Base-by-base conservation (phyloP, 805 yeast species). In the Ogataea trehaloabstinens region DNA sequence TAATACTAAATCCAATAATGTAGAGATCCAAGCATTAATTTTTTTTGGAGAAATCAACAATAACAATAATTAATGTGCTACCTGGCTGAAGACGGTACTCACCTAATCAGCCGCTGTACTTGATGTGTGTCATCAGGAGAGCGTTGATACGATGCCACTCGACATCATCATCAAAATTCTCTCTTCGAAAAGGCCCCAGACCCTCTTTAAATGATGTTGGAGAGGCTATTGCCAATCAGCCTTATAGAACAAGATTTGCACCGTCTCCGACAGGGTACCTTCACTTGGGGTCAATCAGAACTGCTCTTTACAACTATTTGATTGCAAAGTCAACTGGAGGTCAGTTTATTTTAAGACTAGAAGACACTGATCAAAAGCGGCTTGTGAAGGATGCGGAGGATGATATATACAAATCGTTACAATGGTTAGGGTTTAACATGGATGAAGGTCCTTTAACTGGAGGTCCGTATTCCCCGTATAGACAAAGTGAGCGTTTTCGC, bases 251-350 rank as follows among this genome's bases (percentile, higher is more conserved):
- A 1, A 66, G 99, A 47, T 93, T 93, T 63, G 99, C 99, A 0
- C 99, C 99, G 0, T 89, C 97, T 2, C 99, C 99, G 1, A 93
- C 99, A 0, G 99, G 99, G 0, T 77, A 77, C 45, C 68, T 93
- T n/a, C 99, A 93, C 58, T 59, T 93, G 42, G 99, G 99, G 0
- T 90, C 97, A 0, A 58, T 93, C 32, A 67, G 99, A 58, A 93
- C 99, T 0, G 98, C 98, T 0, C 62, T 93, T 15, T 93, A 88
- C 63, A 93, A 93, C 60, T 93, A 81, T 53, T 61, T 93, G 13
- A 64, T 86, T 12, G 98, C 99, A 0, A 78, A 70, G 51, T 70
- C 75, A 38, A 87, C 96, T 0, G 76, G 77, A 0, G 99, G 99
- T 0, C 74, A 77, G 51, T 93, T 93, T 53, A 44, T 93, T 3